Base-by-base conservation (phyloP, 2,329 filamentous ascomycete species). In the Aspergillus novofumigatus region DNA sequence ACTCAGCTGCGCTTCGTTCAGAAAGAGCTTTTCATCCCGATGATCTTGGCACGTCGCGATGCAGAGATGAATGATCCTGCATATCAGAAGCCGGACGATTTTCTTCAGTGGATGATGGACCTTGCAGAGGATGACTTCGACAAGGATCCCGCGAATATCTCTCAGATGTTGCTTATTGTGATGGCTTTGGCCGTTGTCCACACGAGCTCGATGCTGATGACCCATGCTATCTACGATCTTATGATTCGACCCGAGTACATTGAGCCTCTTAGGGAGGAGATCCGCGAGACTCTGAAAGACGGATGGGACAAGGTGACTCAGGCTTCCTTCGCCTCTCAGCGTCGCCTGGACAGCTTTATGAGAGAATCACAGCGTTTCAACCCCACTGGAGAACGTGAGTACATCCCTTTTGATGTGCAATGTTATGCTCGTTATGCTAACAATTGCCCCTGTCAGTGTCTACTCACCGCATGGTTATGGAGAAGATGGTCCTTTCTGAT, bases 191-290 rank as follows among this genome's bases (percentile, higher is more conserved):
- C 66, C 1, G 62, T 69, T 28, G 60, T 68, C 4, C 67, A 71
- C 42, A 70, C 69, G 5, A 68, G 65, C 28, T 63, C 68, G 1
- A 68, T 68, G 57, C 60, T 66, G 1, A 57, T 70, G 55, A 68
- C 64, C 5, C 68, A 83, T 75, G 54, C 76, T 54, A 73, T 86
- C 21, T 84, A 80, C 62, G 79, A 82, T 61, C 65, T 86, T 1
- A 77, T 79, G 0, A 70, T 77, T 1, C 68, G 75, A 32, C 82
- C 82, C 0, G 78, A 84, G 29, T 75, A 81, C 62, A 63, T 81
- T 29, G 70, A 77, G 2, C 75, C 78, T 9, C 65, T 86, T 0
- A 78, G 83, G 1, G 72, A 80, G 6, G 83, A 86, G 58, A 77
- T 80, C 4, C 61, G 69, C 1, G 51, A 53, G 2, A 68, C 62